Base-by-base conservation (phyloP, 2,329 filamentous ascomycete species). In the Fusarium xylarioides region DNA sequence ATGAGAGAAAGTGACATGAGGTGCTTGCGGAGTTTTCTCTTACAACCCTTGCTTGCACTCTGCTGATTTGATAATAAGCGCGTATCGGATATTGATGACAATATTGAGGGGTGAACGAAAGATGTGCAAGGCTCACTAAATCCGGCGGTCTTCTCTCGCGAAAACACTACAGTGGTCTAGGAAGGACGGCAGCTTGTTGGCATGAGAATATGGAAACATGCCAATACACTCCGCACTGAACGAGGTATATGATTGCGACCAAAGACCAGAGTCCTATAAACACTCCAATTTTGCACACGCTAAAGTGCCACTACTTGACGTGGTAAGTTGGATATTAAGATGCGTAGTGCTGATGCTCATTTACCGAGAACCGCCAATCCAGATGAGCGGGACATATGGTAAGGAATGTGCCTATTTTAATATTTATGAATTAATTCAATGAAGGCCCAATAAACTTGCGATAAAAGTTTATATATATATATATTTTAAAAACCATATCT, bases 271-370 rank as follows among this genome's bases (percentile, higher is more conserved):
- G 18, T 34, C 19, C 37, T 54, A 53, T 23, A 28, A 23, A 28
- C n/a, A 23, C 34, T 38, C 19, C 35, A 26, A 53, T 19, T 38
- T 50, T 44, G 28, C 28, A 54, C 35, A 30, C 40, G 42, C 59
- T 70, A 73, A 73, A 54, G 69, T 55, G 55, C 70, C 65, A 43
- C 69, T 66, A 70, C 38, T 56, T 40, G 47, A 55, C 19, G 43
- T 55, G 37, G 43, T 43, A 38, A 64, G 59, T 55, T 53, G 18
- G 34, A 49, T 56, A 23, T 49, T 38, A n/a, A 23, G 30, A 61
- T 70, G 21, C 21, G 46, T 32, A 71, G 62, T 68, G 70, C 70
- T 73, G 70, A 73, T 74, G 57, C 55, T 66, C 49, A 74, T 71
- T 66, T 63, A 57, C 43, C 23, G 15, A 40, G 56, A 55, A 38